Conservation (phyloP, 2,329 filamentous ascomycete genomes). For the Ceratocystis ficicola region DNA sequence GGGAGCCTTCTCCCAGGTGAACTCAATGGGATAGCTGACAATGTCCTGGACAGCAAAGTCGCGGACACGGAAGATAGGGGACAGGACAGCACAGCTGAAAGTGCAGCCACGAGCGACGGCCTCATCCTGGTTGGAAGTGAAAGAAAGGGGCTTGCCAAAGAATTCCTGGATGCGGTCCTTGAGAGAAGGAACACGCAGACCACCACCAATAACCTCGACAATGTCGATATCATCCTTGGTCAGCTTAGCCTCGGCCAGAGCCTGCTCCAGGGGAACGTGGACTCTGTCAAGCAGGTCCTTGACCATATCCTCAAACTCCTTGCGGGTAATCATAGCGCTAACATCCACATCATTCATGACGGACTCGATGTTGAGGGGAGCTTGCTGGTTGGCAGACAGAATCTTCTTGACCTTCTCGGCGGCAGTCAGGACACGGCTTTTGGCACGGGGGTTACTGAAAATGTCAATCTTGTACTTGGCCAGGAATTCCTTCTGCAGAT, state of each 20-base stretch:
- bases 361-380: slow-evolving; percentile 91
- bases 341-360: slow-evolving; percentile 98
- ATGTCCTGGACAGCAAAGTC: slow-evolving; percentile 98
- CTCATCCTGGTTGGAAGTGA: slow-evolving; percentile 97
- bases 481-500: slow-evolving; percentile 92
- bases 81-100: slow-evolving; percentile 95
- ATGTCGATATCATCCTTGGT: slow-evolving; percentile 83
- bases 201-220: slow-evolving; percentile 88
- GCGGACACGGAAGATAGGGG: slow-evolving; percentile 93
- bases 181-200: slow-evolving; percentile 82
- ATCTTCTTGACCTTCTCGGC: slow-evolving; percentile 99
- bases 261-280: slow-evolving; percentile 70
- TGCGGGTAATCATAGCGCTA: slow-evolving; percentile 73
- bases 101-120: slow-evolving; percentile 90
- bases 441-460: slow-evolving; percentile 76
- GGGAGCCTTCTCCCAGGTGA: slow-evolving; percentile 95
- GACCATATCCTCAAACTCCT: slow-evolving; percentile 85
- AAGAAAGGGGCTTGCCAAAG: slow-evolving; percentile 87
- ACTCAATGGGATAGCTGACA: slow-evolving; percentile 95
- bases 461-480: slow-evolving; percentile 98
- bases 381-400: slow-evolving; percentile 83
- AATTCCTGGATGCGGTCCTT: slow-evolving; percentile 83
- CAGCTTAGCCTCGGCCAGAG: slow-evolving; percentile 84
- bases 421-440: slow-evolving; percentile 71
- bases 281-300: slow-evolving; percentile 68